A percentile compares a stretch with the other conserved stretches of the same genome.
phyloP scores from a whole-genome alignment of 176 grass and related monocot species.

The Elaeis guineensis region DNA sequence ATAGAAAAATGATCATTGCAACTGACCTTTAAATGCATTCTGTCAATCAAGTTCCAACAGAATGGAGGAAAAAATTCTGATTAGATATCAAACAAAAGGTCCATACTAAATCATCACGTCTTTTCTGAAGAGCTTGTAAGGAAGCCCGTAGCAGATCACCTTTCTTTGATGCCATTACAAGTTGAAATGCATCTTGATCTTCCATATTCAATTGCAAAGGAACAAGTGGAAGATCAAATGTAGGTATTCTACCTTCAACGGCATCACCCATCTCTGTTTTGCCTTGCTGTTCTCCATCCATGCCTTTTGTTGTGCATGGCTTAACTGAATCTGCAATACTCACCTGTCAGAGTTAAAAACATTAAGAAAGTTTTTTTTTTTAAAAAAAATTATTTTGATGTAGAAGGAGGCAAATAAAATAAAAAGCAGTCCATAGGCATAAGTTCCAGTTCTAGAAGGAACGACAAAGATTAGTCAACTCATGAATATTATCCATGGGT shows the following conservation, averaged over 20 bases:
- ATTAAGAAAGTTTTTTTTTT: too few relatives aligned
- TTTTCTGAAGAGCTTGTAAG: conserved; percentile 17
- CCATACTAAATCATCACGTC: conserved; percentile 13
- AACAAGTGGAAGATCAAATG: neutral
- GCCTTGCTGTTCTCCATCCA: neutral
- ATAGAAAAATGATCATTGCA: neutral
- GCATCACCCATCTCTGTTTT: neutral
- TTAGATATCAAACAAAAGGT: too few relatives aligned
- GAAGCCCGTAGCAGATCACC: conserved; percentile 11
- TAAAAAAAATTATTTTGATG: too few relatives aligned
- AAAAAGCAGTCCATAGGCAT: too few relatives aligned
- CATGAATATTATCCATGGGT: too few relatives aligned
- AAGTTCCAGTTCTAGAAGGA: too few relatives aligned
- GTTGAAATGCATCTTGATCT: neutral
- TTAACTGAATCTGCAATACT: neutral
- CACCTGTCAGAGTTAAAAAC: neutral
- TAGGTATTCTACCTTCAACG: neutral
- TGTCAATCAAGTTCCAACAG: too few relatives aligned
- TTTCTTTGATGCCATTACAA: conserved; percentile 7
- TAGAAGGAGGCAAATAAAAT: too few relatives aligned
- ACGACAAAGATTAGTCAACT: too few relatives aligned
- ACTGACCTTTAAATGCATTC: neutral
- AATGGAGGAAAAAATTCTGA: too few relatives aligned
- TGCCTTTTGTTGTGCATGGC: neutral
- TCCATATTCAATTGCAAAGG: neutral